Evolutionary conservation across 148 eudicot species (phyloP).

Genomic region (Amaranthus cruentus): DNA sequence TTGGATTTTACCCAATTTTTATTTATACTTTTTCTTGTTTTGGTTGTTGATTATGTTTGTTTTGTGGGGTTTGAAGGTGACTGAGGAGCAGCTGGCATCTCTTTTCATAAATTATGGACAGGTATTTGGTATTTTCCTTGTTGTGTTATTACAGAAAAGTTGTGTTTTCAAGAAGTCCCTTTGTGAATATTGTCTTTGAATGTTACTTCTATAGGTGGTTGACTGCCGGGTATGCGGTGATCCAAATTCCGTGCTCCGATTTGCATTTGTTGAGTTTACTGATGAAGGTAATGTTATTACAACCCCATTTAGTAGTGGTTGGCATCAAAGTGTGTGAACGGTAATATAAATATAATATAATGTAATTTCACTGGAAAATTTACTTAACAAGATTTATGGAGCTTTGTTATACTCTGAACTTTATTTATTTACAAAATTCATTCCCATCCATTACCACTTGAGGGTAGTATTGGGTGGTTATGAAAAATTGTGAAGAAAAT

Average conservation of each 20-base stretch:
- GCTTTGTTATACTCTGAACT: no score
- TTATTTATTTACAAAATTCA: no score
- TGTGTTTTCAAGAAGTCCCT: neutral
- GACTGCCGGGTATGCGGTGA: constrained; percentile 98
- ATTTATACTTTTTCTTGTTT: neutral
- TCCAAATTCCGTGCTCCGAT: constrained; percentile 93
- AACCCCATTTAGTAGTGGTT: no score
- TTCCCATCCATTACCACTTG: no score
- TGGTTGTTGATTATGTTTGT: neutral
- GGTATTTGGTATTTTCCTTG: constrained; percentile 29
- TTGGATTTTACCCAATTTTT: neutral
- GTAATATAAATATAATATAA: no score
- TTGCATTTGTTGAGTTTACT: constrained; percentile 91
- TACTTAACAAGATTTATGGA: no score
- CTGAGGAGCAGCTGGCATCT: constrained; percentile 86
- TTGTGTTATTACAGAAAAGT: neutral
- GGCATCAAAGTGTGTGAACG: no score
- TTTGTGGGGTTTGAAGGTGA: constrained; percentile 39
- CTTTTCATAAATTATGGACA: constrained; percentile 72
- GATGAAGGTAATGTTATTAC: constrained; percentile 49
- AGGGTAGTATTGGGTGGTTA: no score
- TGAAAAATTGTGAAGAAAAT: no score
- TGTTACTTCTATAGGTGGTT: constrained; percentile 52
- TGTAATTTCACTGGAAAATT: no score
- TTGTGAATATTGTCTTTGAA: neutral